Base-by-base conservation (phyloP, 768 basidiomycete species). In the Astraeus odoratus region DNA sequence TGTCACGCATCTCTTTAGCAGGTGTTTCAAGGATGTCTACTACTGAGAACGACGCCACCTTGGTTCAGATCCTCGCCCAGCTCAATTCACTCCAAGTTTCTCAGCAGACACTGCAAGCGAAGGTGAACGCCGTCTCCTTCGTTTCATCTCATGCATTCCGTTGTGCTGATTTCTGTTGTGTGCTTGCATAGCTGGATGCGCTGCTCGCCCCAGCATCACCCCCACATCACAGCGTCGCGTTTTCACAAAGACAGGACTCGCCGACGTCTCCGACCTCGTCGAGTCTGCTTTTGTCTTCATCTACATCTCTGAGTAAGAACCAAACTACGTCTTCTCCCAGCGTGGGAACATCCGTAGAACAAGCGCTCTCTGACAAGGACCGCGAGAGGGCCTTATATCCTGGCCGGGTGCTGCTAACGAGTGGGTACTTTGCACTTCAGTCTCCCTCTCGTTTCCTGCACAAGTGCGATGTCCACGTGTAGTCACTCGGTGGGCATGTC, bases 361-460 rank as follows among this genome's bases (percentile, higher is more conserved):
- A 54, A 35, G 41, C 30, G 22, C 8, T 49, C 15, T 42, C 52
- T 29, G 84, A 85, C 45, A 85, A 73, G 59, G 83, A 85, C 45
- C 73, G 83, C 49, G 86, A 87, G 67, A 86, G 72, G 56, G 55
- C 76, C 24, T 61, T 93, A 18, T 96, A 96, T 59, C 89, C 90
- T 6, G 81, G 81, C 4, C 73, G 91, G 27, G 85, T 94, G 22
- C 72, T 89, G 47, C 70, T 95, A 18, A 90, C 89, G 4, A 94
- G 89, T 89, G 56, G 63, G 84, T 75, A 4, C 16, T 16, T 45
- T 33, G 8, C 39, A 35, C 18, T 9, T 7, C 4, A 26, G 22
- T 19, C 6, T 30, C 20, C 39, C 29, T 13, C 31, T 19, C 23
- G n/a, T 18, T 15, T 40, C n/a, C 22, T 29, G 25, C 10, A 13